phyloP scores from a whole-genome alignment of 176 grass and related monocot genomes.

The Aegilops longissima region DNA sequence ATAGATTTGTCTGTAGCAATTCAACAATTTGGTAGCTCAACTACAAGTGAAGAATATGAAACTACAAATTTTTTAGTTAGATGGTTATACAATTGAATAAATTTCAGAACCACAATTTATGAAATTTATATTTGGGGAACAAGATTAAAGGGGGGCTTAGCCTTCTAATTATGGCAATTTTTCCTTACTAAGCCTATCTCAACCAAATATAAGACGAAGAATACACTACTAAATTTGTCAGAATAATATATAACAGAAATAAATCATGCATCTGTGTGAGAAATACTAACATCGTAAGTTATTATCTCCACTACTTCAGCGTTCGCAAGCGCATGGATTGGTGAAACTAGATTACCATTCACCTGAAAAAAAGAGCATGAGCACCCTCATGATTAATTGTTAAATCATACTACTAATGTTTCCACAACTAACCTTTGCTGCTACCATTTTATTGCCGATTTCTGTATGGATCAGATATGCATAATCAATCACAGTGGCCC shows the following conservation, averaged over 20 bases:
- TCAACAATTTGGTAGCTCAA: not conserved
- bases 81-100: not conserved
- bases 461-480: constrained; percentile 98
- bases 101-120: not conserved
- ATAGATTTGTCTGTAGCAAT: constrained; percentile 6
- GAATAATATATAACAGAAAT: constrained; percentile 29
- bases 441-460: constrained; percentile 98
- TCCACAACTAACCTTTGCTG: constrained; percentile 67
- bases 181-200: not conserved
- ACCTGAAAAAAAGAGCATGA: constrained; percentile 71
- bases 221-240: not conserved
- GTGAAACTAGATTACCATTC: constrained; percentile 91
- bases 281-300: constrained; percentile 82
- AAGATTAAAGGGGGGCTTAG: constrained; percentile 15
- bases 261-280: constrained; percentile 25
- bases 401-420: constrained; percentile 16
- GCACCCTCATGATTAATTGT: constrained; percentile 29
- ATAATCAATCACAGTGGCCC: constrained; percentile 97
- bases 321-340: constrained; percentile 83
- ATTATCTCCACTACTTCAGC: constrained; percentile 99
- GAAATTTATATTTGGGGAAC: constrained; percentile 8
- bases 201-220: not conserved
- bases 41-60: constrained; percentile 13
- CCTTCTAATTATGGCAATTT: not conserved
- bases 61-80: not conserved